Evolutionary conservation across 2,329 filamentous ascomycete genomes (phyloP).

Genomic region (Raffaelea deltoideospora): DNA sequence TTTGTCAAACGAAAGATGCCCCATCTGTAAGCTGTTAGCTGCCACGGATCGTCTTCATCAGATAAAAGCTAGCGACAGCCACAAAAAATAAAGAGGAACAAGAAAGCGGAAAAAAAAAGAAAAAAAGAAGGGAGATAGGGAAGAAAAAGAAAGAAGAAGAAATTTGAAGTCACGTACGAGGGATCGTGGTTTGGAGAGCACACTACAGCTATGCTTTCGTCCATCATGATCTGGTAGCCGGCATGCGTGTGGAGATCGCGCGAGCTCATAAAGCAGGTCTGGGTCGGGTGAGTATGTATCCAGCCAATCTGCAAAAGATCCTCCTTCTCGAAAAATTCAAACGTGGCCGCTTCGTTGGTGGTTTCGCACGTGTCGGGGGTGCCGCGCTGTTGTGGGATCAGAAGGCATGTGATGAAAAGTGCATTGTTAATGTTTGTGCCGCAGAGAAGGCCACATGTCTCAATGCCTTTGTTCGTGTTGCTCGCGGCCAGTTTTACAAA

Average conservation of each 20-base stretch:
- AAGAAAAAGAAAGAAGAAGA: neutral
- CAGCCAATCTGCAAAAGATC: conserved; percentile 81
- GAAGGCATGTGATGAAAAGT: conserved; percentile 72
- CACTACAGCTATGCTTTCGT: conserved; percentile 92
- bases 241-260: conserved; percentile 86
- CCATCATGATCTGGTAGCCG: conserved; percentile 91
- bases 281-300: conserved; percentile 95
- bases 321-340: conserved; percentile 77
- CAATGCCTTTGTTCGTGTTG: conserved; percentile 71
- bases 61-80: no score
- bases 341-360: conserved; percentile 67
- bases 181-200: conserved; percentile 73
- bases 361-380: conserved; percentile 94
- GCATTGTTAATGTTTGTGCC: conserved; percentile 86
- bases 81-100: neutral
- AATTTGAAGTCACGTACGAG: conserved; percentile 38
- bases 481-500: conserved; percentile 61
- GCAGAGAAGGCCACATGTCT: conserved; percentile 91
- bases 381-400: conserved; percentile 81
- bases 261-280: conserved; percentile 96
- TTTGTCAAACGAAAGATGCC: conserved; percentile 89
- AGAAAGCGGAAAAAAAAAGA: no score
- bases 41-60: no score
- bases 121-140: no score
- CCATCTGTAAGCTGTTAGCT: conserved; percentile 37